Percentiles rank a stretch among this genome's conserved stretches.
These are phyloP conservation scores for Colletotrichum sp. DNA, from an alignment of 2,329 filamentous ascomycete genomes.

Conservation along the genomic window DNA sequence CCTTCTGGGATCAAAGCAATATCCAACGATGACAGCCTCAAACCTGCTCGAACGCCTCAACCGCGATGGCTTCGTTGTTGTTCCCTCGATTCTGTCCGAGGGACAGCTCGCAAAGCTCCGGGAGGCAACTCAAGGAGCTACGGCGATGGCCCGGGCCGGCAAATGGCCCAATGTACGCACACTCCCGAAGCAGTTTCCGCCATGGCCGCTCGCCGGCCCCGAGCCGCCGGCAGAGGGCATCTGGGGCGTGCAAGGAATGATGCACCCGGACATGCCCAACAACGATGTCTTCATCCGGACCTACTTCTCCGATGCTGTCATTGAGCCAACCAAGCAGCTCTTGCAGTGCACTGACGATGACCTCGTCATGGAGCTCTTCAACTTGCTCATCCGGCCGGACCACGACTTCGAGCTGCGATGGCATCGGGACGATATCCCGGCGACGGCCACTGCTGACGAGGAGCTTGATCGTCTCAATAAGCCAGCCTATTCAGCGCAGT, in stretches of 20 bases:
- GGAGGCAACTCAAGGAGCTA: constrained; percentile 61
- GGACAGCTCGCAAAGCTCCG: constrained; percentile 64
- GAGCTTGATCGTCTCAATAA: constrained; percentile 66
- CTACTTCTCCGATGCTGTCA: constrained; percentile 74
- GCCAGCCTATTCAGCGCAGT: constrained; percentile 79
- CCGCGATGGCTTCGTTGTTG: constrained; percentile 76
- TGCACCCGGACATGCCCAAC: constrained; percentile 74
- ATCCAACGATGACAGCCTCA: neutral
- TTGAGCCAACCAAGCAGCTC: constrained; percentile 69
- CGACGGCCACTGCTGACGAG: constrained; percentile 68
- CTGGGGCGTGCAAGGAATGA: constrained; percentile 88
- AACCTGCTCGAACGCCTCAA: constrained; percentile 60
- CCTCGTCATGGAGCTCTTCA: constrained; percentile 87
- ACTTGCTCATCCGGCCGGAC: constrained; percentile 79
- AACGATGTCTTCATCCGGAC: constrained; percentile 65
- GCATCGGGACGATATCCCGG: constrained; percentile 84
- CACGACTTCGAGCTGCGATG: constrained; percentile 76
- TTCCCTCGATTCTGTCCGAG: constrained; percentile 67
- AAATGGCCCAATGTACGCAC: constrained; percentile 84
- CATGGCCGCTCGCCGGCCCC: constrained; percentile 64
- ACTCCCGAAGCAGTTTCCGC: constrained; percentile 89
- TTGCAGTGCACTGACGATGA: constrained; percentile 62
- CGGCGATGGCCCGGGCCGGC: constrained; percentile 68
- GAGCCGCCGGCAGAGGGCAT: constrained; percentile 66
- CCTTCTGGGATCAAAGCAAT: neutral